A percentile compares a stretch with the other conserved stretches of the same genome.
These are phyloP conservation scores for Bodo saltans DNA, from an alignment of 78 protist species.

Conservation along the genomic window DNA sequence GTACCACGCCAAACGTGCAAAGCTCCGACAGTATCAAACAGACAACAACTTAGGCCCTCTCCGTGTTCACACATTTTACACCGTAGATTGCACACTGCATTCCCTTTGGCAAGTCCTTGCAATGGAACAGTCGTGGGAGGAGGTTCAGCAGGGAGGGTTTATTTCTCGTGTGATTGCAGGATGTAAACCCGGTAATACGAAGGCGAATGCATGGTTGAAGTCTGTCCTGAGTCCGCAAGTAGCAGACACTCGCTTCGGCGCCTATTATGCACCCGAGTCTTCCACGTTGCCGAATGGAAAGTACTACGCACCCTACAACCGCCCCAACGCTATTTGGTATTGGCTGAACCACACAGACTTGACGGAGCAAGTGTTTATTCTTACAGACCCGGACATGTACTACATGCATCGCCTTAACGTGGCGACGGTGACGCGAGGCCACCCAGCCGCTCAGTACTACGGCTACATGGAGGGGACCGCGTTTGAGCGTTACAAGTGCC, in stretches of 20 bases:
- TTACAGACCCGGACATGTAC: conserved; percentile 23
- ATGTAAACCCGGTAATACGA: background rate
- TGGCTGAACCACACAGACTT: conserved; percentile 10
- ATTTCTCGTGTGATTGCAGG: background rate
- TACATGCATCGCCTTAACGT: background rate
- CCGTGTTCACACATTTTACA: background rate
- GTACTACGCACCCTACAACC: conserved; percentile 4
- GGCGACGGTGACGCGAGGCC: background rate
- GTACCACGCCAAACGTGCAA: background rate
- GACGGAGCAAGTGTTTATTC: background rate
- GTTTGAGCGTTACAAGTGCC: background rate
- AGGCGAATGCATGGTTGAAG: background rate
- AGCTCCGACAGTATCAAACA: background rate
- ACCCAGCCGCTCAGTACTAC: conserved; percentile 25
- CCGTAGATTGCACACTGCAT: conserved; percentile 15
- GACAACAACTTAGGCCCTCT: background rate
- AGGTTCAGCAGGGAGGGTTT: background rate
- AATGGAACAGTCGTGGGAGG: conserved; percentile 13
- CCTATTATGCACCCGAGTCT: background rate
- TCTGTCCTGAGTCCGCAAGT: background rate
- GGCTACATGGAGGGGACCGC: conserved; percentile 13
- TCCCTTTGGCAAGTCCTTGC: conserved; percentile 24
- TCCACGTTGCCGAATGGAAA: background rate
- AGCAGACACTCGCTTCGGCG: conserved; percentile 1
- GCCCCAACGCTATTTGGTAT: background rate